Base-by-base conservation (phyloP, 306 rosid genomes). In the Corylus heterophylla region DNA sequence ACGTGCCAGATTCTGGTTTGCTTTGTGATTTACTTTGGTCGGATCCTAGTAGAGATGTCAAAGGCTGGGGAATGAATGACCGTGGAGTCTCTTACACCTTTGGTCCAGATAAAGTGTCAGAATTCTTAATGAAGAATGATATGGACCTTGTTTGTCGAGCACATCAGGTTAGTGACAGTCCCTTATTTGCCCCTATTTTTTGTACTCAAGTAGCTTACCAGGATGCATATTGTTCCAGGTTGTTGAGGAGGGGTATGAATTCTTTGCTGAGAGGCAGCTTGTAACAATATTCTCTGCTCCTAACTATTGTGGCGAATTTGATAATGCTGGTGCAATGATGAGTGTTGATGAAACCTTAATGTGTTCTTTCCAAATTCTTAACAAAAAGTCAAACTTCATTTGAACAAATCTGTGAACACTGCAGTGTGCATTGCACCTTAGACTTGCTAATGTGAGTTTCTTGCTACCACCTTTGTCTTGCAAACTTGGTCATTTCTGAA, bases 11-110 rank as follows among this genome's bases (percentile, higher is more conserved):
- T 10, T 61, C 84, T 48, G 87, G 87, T 76, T 67, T 84, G 81
- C 81, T 84, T 63, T 84, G 87, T 66, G 87, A 84, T 76, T 56
- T 84, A 50, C 87, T 84, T 47, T 84, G 87, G 87, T 84, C 87
- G 3, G 87, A 84, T 76, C 87, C 87, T 54, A 45, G 73, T 64
- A 80, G 75, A 80, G 87, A 79, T 76, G 75, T 75, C 75, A 84
- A 80, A 84, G 87, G 87, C 62, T 84, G 87, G 87, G 87, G 84
- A 66, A 75, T 79, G 87, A 84, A 84, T 58, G 87, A 84, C 49
- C 84, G 87, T 31, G 87, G 87, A 70, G 87, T 84, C 66, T 84
- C 87, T 20, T 84, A 69, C 81, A 84, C 84, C 10, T 84, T 84
- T 76, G 84, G 87, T 50, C 50, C 74, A 5, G 87, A 84, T 73